Base-by-base conservation (phyloP, 169 alveolate species). In the Theileria orientalis region DNA sequence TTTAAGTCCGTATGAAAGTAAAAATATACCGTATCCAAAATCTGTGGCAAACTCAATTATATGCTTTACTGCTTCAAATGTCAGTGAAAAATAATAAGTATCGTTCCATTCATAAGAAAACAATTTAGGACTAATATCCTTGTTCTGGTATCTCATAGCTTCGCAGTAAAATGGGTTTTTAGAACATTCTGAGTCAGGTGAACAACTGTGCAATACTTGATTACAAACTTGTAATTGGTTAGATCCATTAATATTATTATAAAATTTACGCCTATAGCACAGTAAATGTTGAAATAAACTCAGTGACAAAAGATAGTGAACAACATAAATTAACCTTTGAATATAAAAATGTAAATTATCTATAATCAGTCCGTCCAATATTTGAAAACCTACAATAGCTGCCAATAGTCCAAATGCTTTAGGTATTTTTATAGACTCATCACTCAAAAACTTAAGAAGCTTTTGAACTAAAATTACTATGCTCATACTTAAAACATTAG, bases 271-370 rank as follows among this genome's bases (percentile, higher is more conserved):
- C 3, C 86, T 62, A 42, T 70, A 74, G 25, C 77, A 78, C 69
- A 78, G 21, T 6, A 74, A 74, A 25, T 78, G 86, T 42, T 78
- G 86, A 56, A 78, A 78, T 0, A 78, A 32, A 14, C 80, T 78
- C 30, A 78, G 67, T 21, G 86, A 78, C 1, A 70, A 52, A 9
- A 75, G 29, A 13, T 66, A 25, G 27, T 78, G 79, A 64, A 78
- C 69, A 7, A 78, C 35, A 37, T 44, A 19, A 7, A 52, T 68
- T 41, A 78, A 47, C 16, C 86, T 52, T 6, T 27, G 44, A 27
- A 35, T 69, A 44, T 78, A 67, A 64, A 70, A 78, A 29, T 33
- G 54, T 13, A 70, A 29, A 32, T 78, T 76, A 59, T 78, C 79
- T 27, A 64, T 57, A n/a, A 69, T 32, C 13, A 78, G 5, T 23